A percentile compares a stretch with the other conserved stretches of the same genome.
phyloP scores from a whole-genome alignment of 495 filamentous ascomycete species.

The Tuber brumale region DNA sequence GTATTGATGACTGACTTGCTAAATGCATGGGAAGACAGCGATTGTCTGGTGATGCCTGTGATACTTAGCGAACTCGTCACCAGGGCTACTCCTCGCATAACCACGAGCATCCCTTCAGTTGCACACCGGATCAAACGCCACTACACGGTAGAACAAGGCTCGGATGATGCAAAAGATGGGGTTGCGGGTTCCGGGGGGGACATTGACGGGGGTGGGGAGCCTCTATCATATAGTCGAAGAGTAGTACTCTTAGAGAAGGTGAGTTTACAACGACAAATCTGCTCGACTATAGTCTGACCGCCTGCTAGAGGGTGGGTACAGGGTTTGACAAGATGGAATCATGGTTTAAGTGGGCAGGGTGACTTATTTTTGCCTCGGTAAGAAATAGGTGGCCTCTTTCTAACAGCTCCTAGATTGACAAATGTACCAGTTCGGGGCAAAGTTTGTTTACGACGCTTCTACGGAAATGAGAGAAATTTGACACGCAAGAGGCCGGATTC shows the following conservation, averaged over 20 bases:
- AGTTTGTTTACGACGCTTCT: too few relatives aligned
- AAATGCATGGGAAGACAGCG: background rate
- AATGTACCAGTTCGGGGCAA: too few relatives aligned
- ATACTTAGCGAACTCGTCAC: background rate
- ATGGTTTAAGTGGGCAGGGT: background rate
- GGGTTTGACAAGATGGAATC: too few relatives aligned
- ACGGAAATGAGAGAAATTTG: too few relatives aligned
- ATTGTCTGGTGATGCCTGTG: background rate
- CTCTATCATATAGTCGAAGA: background rate
- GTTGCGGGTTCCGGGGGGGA: too few relatives aligned
- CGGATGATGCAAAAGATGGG: background rate
- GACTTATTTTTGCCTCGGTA: background rate
- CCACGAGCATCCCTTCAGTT: background rate
- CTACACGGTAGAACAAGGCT: background rate
- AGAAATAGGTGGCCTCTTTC: background rate
- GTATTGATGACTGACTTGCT: background rate
- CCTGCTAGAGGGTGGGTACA: background rate
- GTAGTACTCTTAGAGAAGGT: background rate
- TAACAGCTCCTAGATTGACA: too few relatives aligned
- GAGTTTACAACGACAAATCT: background rate
- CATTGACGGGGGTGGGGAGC: background rate
- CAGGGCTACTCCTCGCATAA: background rate
- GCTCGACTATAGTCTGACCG: background rate
- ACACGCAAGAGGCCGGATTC: too few relatives aligned
- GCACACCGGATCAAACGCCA: background rate